Evolutionary conservation across 169 alveolate genomes (phyloP).

Genomic region (Plasmodium falciparum): DNA sequence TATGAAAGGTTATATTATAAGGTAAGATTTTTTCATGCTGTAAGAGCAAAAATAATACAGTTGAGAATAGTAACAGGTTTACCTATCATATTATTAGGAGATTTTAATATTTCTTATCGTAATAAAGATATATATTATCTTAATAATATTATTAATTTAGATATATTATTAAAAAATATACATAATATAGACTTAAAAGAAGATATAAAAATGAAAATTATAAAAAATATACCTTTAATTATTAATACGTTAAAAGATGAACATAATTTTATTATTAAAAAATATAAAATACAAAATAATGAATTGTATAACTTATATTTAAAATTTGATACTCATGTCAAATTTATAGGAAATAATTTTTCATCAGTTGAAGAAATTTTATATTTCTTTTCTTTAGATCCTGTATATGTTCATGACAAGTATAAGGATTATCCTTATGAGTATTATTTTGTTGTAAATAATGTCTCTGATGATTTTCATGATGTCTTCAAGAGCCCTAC

Average conservation of each 20-base stretch:
- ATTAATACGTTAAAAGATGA: slow-evolving; percentile 19
- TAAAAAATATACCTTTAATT: slow-evolving; percentile 19
- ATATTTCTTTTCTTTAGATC: slow-evolving; percentile 63
- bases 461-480: background rate
- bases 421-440: slow-evolving; percentile 46
- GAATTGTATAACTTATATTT: slow-evolving; percentile 38
- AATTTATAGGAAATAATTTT: slow-evolving; percentile 31
- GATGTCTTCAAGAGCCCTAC: background rate
- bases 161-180: slow-evolving; percentile 12
- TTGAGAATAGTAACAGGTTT: slow-evolving; percentile 70
- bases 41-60: slow-evolving; percentile 58
- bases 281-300: slow-evolving; percentile 18
- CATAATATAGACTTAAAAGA: slow-evolving; percentile 26
- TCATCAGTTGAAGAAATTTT: slow-evolving; percentile 46
- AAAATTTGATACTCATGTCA: slow-evolving; percentile 17
- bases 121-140: slow-evolving; percentile 47
- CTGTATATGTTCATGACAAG: slow-evolving; percentile 38
- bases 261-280: slow-evolving; percentile 50
- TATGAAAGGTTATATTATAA: slow-evolving; percentile 70
- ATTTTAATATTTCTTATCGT: slow-evolving; percentile 68
- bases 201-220: slow-evolving; percentile 17
- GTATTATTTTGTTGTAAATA: slow-evolving; percentile 23
- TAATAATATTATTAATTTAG: slow-evolving; percentile 46
- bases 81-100: slow-evolving; percentile 78
- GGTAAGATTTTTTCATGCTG: slow-evolving; percentile 75